Conservation (phyloP, 139 green algal genomes). For the Chlamydomonas sp. region DNA sequence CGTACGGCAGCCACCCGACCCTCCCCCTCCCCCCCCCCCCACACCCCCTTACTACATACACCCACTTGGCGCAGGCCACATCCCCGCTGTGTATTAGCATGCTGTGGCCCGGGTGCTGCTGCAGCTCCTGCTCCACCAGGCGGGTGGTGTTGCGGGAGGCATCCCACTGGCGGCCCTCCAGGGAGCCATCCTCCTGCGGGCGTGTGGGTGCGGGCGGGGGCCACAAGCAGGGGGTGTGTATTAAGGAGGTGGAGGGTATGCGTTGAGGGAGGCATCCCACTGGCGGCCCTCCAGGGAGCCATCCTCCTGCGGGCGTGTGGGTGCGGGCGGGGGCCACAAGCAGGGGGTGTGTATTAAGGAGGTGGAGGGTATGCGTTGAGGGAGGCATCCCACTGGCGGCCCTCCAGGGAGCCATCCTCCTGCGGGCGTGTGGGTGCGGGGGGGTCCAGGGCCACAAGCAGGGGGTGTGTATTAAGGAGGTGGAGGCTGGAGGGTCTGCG, state of each 20-base stretch:
- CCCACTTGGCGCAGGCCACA: conserved; percentile 61
- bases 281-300: conserved; percentile 39
- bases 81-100: conserved; percentile 77
- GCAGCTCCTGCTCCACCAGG: conserved; percentile 8
- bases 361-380: conserved; percentile 37
- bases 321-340: no score
- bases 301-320: conserved; percentile 41
- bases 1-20: not conserved
- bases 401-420: conserved; percentile 54
- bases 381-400: conserved; percentile 32
- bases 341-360: no score
- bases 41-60: not conserved
- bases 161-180: conserved; percentile 49
- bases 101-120: not conserved
- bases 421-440: conserved; percentile 29
- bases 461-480: not conserved
- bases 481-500: not conserved
- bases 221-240: no score
- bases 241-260: no score
- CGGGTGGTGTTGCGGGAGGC: conserved; percentile 55
- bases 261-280: conserved; percentile 49
- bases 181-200: conserved; percentile 52
- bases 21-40: not conserved
- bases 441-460: not conserved
- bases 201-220: no score